Evolutionary conservation across 192 early-diverging fungal genomes (phyloP).

Genomic region (Rhizophagus prolifer): DNA sequence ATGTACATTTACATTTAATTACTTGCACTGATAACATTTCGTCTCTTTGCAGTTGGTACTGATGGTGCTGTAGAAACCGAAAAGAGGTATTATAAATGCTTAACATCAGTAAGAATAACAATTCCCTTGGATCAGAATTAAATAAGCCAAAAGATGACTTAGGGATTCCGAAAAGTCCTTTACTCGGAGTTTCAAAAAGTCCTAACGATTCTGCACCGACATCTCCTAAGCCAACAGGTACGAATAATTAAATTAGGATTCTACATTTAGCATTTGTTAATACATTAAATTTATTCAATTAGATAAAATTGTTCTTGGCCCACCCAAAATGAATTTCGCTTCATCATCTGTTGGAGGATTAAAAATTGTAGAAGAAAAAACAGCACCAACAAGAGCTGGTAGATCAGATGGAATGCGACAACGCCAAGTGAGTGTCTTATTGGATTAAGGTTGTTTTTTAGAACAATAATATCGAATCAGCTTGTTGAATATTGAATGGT

Average conservation of each 20-base stretch:
- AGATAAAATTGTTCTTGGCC: slow-evolving; percentile 55
- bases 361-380: slow-evolving; percentile 44
- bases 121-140: slow-evolving; percentile 3
- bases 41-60: not conserved
- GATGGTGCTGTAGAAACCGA: slow-evolving; percentile 7
- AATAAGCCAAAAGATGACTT: slow-evolving; percentile 29
- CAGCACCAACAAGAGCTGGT: slow-evolving; percentile 13
- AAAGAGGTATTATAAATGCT: slow-evolving; percentile 12
- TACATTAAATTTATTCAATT: not conserved
- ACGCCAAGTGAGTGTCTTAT: slow-evolving; percentile 30
- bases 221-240: slow-evolving; percentile 17
- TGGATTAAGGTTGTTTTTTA: not conserved
- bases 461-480: not conserved
- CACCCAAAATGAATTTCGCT: slow-evolving; percentile 58
- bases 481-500: not conserved
- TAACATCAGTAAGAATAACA: not conserved
- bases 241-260: not conserved
- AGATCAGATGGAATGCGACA: slow-evolving; percentile 28
- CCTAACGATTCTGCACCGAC: slow-evolving; percentile 1
- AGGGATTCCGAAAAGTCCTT: slow-evolving; percentile 26
- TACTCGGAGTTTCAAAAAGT: slow-evolving; percentile 20
- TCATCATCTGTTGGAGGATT: slow-evolving; percentile 52
- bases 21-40: not conserved
- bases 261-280: not conserved
- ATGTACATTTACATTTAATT: not conserved